Evolutionary conservation across 805 yeast species (phyloP).

Genomic region (Phaffomyces opuntiae): DNA sequence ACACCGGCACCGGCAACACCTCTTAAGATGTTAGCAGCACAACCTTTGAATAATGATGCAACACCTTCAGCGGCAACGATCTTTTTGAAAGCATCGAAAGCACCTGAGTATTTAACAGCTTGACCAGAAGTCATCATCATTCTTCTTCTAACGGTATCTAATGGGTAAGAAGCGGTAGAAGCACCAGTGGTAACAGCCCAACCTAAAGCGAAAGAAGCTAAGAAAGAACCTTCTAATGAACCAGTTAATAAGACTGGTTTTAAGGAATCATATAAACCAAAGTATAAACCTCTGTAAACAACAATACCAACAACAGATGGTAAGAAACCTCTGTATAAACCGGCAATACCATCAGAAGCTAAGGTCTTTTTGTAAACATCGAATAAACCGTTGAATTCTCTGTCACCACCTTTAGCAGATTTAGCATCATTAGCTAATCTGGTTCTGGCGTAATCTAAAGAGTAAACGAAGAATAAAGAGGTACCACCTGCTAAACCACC

Average conservation of each 20-base stretch:
- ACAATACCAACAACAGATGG: conserved; percentile 96
- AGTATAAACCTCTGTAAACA: conserved; percentile 99
- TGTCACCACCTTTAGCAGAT: conserved; percentile 84
- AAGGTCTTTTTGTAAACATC: conserved; percentile 96
- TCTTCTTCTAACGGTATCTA: conserved; percentile 99
- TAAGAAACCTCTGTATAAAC: conserved; percentile 98
- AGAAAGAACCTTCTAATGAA: conserved; percentile 89
- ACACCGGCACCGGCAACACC: conserved; percentile 99
- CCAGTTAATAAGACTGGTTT: conserved; percentile 94
- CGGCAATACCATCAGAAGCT: conserved; percentile 94
- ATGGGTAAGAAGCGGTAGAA: conserved; percentile 97
- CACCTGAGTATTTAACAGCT: conserved; percentile 94
- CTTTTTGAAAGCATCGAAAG: conserved; percentile 85
- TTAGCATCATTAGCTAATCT: conserved; percentile 98
- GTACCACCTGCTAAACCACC: conserved; percentile 99
- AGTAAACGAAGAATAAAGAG: conserved; percentile 87
- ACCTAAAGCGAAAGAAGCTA: conserved; percentile 93
- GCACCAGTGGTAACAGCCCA: conserved; percentile 99
- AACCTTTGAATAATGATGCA: conserved; percentile 92
- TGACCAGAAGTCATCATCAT: conserved; percentile 99
- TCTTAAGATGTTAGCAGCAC: conserved; percentile 99
- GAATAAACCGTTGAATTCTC: conserved; percentile 95
- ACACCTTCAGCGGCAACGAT: conserved; percentile 96
- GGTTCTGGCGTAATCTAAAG: conserved; percentile 97
- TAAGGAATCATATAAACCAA: conserved; percentile 94